These are phyloP conservation scores for Rhodotorula glutinis DNA, from an alignment of 1,284 basidiomycete genomes.

Conservation along the genomic window DNA sequence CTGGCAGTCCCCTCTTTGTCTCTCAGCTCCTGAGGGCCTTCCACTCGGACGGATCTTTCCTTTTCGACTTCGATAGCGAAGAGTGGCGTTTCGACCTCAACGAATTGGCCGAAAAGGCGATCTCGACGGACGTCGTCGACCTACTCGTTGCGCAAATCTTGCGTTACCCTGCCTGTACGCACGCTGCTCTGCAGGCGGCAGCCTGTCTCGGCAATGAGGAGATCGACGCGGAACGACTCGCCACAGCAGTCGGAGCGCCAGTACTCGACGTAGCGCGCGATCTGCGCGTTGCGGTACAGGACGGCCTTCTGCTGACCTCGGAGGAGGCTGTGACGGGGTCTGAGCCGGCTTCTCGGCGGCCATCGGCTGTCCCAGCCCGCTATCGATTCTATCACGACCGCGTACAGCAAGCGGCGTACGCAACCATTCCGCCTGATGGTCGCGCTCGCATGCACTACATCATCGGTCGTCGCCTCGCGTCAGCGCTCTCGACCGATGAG, in stretches of 20 bases:
- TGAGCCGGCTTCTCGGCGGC: slow-evolving; percentile 3
- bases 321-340: slow-evolving; percentile 8
- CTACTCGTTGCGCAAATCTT: slow-evolving; percentile 32
- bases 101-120: slow-evolving; percentile 23
- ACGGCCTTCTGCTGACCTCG: slow-evolving; percentile 26
- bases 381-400: slow-evolving; percentile 40
- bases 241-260: slow-evolving; percentile 12
- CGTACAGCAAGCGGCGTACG: slow-evolving; percentile 38
- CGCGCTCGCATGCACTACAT: slow-evolving; percentile 24
- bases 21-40: slow-evolving; percentile 34
- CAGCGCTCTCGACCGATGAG: background rate
- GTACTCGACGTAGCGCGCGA: slow-evolving; percentile 22
- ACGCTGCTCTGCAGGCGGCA: slow-evolving; percentile 24
- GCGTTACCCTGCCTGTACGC: slow-evolving; percentile 17
- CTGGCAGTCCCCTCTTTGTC: background rate
- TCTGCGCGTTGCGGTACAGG: slow-evolving; percentile 24
- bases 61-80: slow-evolving; percentile 21
- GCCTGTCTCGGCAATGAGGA: slow-evolving; percentile 38
- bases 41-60: slow-evolving; percentile 34
- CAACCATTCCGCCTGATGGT: slow-evolving; percentile 19
- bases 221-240: slow-evolving; percentile 14
- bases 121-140: slow-evolving; percentile 37
- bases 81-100: slow-evolving; percentile 34
- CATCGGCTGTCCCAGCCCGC: background rate
- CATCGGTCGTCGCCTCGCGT: slow-evolving; percentile 29